phyloP scores from a whole-genome alignment of 1,284 basidiomycete genomes.

The Stygiomarasmius scandens region DNA sequence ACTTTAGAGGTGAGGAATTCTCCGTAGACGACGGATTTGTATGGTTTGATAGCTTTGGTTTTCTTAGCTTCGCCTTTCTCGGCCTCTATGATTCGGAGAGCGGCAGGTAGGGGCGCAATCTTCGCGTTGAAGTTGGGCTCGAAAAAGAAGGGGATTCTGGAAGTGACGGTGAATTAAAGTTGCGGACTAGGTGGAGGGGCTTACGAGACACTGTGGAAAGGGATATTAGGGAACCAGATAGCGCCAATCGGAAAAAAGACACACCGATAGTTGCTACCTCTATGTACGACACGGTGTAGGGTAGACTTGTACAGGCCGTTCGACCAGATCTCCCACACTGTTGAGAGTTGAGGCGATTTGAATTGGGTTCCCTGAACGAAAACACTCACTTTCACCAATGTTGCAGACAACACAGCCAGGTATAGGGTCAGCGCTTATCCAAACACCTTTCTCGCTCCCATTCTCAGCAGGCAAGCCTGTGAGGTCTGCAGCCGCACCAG shows the following conservation, averaged over 20 bases:
- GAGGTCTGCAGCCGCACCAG: slow-evolving; percentile 32
- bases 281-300: slow-evolving; percentile 78
- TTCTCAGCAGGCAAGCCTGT: slow-evolving; percentile 50
- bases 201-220: slow-evolving; percentile 57
- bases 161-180: slow-evolving; percentile 13
- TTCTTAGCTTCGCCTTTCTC: slow-evolving; percentile 21
- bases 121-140: slow-evolving; percentile 78
- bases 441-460: slow-evolving; percentile 60
- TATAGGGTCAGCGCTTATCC: slow-evolving; percentile 81
- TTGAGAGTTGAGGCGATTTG: not conserved
- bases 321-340: slow-evolving; percentile 88
- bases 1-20: slow-evolving; percentile 78
- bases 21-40: slow-evolving; percentile 67
- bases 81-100: slow-evolving; percentile 47
- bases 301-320: slow-evolving; percentile 76
- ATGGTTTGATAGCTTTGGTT: slow-evolving; percentile 25
- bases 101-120: slow-evolving; percentile 62
- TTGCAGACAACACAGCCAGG: slow-evolving; percentile 81
- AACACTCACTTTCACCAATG: slow-evolving; percentile 75
- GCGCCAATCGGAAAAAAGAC: slow-evolving; percentile 12
- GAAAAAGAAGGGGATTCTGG: slow-evolving; percentile 82
- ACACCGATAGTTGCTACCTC: slow-evolving; percentile 72
- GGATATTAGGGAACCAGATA: not conserved
- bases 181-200: slow-evolving; percentile 26
- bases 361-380: not conserved